These are phyloP conservation scores for Ephemerocybe angulata DNA, from an alignment of 768 basidiomycete species.

Conservation along the genomic window DNA sequence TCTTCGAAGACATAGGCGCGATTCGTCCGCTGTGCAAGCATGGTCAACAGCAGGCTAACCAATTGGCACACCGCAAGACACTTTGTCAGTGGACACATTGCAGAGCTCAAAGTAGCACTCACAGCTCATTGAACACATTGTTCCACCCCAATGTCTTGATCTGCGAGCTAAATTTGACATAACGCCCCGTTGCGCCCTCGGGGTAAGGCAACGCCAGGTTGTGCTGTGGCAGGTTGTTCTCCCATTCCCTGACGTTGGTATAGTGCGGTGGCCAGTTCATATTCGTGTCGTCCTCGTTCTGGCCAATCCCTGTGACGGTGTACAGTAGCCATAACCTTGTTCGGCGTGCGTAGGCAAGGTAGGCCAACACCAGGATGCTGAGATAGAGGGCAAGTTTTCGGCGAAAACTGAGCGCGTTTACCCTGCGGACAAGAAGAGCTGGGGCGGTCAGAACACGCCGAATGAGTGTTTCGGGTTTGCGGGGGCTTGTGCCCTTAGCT, in stretches of 20 bases:
- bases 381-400: background rate
- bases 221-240: slow-evolving; percentile 47
- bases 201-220: slow-evolving; percentile 45
- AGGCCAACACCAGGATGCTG: background rate
- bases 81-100: too few species aligned
- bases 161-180: slow-evolving; percentile 45
- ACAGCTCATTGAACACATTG: slow-evolving; percentile 50
- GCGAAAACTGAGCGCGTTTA: background rate
- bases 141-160: slow-evolving; percentile 46
- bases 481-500: too few species aligned
- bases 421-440: background rate
- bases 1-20: slow-evolving; percentile 50
- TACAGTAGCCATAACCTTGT: background rate
- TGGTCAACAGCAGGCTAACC: slow-evolving; percentile 45
- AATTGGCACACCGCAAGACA: too few species aligned
- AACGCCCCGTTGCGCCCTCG: slow-evolving; percentile 45
- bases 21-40: slow-evolving; percentile 45
- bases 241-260: slow-evolving; percentile 32
- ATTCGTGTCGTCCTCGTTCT: background rate
- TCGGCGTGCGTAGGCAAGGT: background rate
- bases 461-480: background rate
- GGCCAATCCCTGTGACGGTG: background rate
- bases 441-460: background rate
- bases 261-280: slow-evolving; percentile 31
- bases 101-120: too few species aligned